A percentile compares a stretch with the other conserved stretches of the same genome.
Conservation (phyloP, 1,139 yeast genomes). For the Yamadazyma dendronema region DNA sequence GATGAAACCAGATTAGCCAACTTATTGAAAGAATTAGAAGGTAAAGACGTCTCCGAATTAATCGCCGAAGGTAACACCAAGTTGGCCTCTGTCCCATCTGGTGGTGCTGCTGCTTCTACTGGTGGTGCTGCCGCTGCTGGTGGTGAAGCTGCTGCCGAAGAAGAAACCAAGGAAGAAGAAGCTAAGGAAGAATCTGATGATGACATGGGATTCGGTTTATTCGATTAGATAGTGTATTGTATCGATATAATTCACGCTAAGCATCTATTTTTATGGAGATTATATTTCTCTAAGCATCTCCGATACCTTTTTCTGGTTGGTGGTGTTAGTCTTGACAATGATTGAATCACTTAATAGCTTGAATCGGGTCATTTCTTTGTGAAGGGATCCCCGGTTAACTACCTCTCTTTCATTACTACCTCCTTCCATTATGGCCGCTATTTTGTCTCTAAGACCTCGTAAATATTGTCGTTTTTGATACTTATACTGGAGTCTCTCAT, state of each 20-base stretch:
- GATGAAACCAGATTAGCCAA: slow-evolving; percentile 70
- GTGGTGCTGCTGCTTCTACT: slow-evolving; percentile 74
- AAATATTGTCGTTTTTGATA: slow-evolving; percentile 29
- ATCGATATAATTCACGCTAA: background rate
- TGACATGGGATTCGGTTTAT: slow-evolving; percentile 90
- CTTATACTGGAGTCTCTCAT: slow-evolving; percentile 23
- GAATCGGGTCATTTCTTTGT: slow-evolving; percentile 28
- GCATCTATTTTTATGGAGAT: background rate
- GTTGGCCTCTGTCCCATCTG: slow-evolving; percentile 80
- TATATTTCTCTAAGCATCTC: slow-evolving; percentile 7
- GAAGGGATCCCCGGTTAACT: no score
- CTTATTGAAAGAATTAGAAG: slow-evolving; percentile 70
- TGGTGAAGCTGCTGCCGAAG: slow-evolving; percentile 41
- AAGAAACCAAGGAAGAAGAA: slow-evolving; percentile 37
- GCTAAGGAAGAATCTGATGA: slow-evolving; percentile 53
- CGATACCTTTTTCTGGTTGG: slow-evolving; percentile 8
- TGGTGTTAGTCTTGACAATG: slow-evolving; percentile 14
- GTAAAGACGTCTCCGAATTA: slow-evolving; percentile 73
- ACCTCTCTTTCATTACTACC: slow-evolving; percentile 10
- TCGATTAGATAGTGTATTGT: slow-evolving; percentile 53
- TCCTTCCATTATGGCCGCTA: slow-evolving; percentile 5
- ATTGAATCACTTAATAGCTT: slow-evolving; percentile 29
- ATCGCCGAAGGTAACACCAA: slow-evolving; percentile 79
- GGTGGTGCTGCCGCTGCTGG: slow-evolving; percentile 45
- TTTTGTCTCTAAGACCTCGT: slow-evolving; percentile 14